Evolutionary conservation across 768 basidiomycete genomes (phyloP), one percentile per base, ranked within the genome.

Genomic region (Gloeopeniophorella convolvens): DNA sequence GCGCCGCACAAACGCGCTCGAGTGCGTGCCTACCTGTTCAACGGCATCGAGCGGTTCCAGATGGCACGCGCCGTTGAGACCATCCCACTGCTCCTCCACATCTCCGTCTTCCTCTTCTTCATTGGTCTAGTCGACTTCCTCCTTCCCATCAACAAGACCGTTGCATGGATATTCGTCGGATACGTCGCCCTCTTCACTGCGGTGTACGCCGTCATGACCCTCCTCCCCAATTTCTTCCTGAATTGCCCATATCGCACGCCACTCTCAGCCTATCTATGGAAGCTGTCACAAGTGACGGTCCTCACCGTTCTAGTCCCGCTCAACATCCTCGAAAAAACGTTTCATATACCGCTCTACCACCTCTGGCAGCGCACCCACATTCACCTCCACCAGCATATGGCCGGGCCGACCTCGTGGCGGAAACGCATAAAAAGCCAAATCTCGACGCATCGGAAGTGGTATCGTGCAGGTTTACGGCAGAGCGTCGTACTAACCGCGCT

Each of bases 171-270:
- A 8, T 44, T 44, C 20, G 11, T 44, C 20, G 36, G 45, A 8
- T 35, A 26, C 26, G 9, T 47, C 24, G 45, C 32, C n/a, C 18
- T 47, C 9, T 36, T 39, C 18, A 33, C 16, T 7, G 20, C 36
- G 11, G 1, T 47, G 28, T 47, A 47, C 35, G 20, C 23, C 12
- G 45, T 33, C 10, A 27, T 47, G 45, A 47, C 45, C 5, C 13
- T 47, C 16, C 13, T 37, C 33, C 45, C 45, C 15, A 39, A 35
- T 34, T 10, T 47, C 1, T 16, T 47, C 20, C 24, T 36, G 32
- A 47, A 36, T 34, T 47, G 45, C 11, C 45, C 45, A 7, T 47
- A 47, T 24, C 33, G 45, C 10, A 47, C 45, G 4, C 45, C 45
- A 7, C 35, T 47, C 33, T 36, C 45, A 13, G 43, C 31, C 16